A percentile compares a stretch with the other conserved stretches of the same genome.
Conservation (phyloP, 306 rosid species). For the Luffa acutangula region DNA sequence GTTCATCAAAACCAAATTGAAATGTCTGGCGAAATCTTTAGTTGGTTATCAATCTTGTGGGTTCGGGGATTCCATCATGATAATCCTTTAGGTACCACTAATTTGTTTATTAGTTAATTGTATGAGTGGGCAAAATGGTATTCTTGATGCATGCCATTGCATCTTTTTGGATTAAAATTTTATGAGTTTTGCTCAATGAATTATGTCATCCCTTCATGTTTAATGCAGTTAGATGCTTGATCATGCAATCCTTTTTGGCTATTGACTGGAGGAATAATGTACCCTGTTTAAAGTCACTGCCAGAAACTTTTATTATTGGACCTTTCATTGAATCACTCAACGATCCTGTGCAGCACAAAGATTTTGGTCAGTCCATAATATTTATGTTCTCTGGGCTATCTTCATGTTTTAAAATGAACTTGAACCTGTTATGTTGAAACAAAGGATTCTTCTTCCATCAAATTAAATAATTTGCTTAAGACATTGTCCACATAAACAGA, state of each 20-base stretch:
- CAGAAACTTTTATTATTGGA: constrained; percentile 67
- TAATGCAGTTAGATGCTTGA: constrained; percentile 86
- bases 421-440: constrained; percentile 12
- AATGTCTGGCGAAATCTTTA: constrained; percentile 35
- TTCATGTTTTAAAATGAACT: constrained; percentile 10
- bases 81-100: constrained; percentile 72
- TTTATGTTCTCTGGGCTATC: neutral
- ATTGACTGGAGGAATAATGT: constrained; percentile 55
- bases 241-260: constrained; percentile 80
- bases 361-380: constrained; percentile 45
- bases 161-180: neutral
- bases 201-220: constrained; percentile 14
- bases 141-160: neutral
- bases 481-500: neutral
- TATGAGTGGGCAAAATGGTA: neutral
- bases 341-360: constrained; percentile 89
- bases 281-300: constrained; percentile 47
- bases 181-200: neutral
- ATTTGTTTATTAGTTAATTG: neutral
- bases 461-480: neutral
- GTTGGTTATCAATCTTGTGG: constrained; percentile 89
- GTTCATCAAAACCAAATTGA: constrained; percentile 32
- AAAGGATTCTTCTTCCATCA: neutral
- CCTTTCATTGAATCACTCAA: constrained; percentile 74
- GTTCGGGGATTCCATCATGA: constrained; percentile 80